A percentile compares a stretch with the other conserved stretches of the same genome.
phyloP scores from a whole-genome alignment of 352 stramenopile species.

The Globisporangium cystogenes region DNA sequence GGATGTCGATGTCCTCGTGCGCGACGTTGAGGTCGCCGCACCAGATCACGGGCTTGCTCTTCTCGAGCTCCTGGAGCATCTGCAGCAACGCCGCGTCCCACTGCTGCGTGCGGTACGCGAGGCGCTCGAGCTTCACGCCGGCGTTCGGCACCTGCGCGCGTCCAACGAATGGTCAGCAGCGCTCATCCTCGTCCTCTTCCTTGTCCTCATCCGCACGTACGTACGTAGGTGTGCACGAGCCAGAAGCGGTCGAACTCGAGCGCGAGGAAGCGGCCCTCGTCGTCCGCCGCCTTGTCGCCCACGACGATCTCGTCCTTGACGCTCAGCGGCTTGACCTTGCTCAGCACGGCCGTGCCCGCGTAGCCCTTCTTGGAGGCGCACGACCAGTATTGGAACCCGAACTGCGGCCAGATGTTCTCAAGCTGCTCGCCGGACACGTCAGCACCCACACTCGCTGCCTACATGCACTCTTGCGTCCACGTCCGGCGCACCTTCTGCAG shows the following conservation, averaged over 20 bases:
- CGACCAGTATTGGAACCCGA: constrained; percentile 72
- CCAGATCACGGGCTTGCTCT: constrained; percentile 77
- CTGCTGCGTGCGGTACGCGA: constrained; percentile 64
- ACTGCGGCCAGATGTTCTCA: constrained; percentile 69
- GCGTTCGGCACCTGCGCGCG: constrained; percentile 70
- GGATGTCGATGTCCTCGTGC: constrained; percentile 86
- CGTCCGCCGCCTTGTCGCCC: constrained; percentile 34
- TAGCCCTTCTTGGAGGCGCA: constrained; percentile 80
- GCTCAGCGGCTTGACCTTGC: constrained; percentile 64
- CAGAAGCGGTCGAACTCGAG: constrained; percentile 72
- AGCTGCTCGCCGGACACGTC: constrained; percentile 22
- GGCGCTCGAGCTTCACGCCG: constrained; percentile 61
- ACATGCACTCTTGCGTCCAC: too few relatives aligned
- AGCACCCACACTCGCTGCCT: too few relatives aligned
- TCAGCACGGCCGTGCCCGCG: constrained; percentile 64
- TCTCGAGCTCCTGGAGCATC: constrained; percentile 66
- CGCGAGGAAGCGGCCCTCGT: constrained; percentile 77
- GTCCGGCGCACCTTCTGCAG: constrained; percentile 36
- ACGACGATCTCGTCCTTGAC: constrained; percentile 66
- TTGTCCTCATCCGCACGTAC: too few relatives aligned
- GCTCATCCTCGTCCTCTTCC: too few relatives aligned
- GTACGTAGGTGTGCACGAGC: constrained; percentile 82
- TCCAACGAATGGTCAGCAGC: too few relatives aligned
- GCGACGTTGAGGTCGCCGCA: constrained; percentile 84
- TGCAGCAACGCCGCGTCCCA: constrained; percentile 74